Percentiles rank a stretch among this genome's conserved stretches.
Evolutionary conservation across 192 early-diverging fungal species (phyloP).

Genomic region (Martensiomyces pterosporus): DNA sequence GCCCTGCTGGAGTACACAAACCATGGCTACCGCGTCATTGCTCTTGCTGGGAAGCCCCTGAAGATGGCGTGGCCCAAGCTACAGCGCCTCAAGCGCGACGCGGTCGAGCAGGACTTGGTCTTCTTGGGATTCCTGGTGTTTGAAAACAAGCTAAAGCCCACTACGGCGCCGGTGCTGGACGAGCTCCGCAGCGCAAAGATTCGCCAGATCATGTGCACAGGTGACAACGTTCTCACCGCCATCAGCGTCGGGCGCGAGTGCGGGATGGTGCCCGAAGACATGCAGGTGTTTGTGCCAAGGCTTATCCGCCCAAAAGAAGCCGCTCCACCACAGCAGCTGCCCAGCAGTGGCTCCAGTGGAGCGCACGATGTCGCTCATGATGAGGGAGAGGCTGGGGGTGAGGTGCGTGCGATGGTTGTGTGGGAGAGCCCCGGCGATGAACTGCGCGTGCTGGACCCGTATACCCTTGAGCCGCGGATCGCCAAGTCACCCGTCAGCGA

Average conservation of each 20-base stretch:
- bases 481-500: constrained; percentile 25
- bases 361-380: not conserved
- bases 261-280: constrained; percentile 71
- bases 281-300: constrained; percentile 75
- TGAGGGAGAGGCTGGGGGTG: not conserved
- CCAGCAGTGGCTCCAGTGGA: not conserved
- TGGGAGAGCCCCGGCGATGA: constrained; percentile 60
- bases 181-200: constrained; percentile 79
- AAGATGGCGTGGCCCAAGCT: constrained; percentile 66
- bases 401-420: constrained; percentile 45
- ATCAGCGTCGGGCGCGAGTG: constrained; percentile 93
- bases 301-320: constrained; percentile 53
- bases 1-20: constrained; percentile 84
- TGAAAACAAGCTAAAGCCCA: constrained; percentile 97
- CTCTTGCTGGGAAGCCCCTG: constrained; percentile 79
- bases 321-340: not conserved
- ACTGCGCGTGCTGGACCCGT: constrained; percentile 50
- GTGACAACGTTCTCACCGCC: constrained; percentile 95
- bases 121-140: constrained; percentile 97
- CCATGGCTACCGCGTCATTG: constrained; percentile 96
- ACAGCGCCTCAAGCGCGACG: constrained; percentile 69
- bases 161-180: constrained; percentile 71
- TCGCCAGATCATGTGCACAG: constrained; percentile 97
- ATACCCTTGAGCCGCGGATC: constrained; percentile 50
- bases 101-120: constrained; percentile 76